phyloP scores from a whole-genome alignment of 345 rosid species.

The Dovyalis caffra region DNA sequence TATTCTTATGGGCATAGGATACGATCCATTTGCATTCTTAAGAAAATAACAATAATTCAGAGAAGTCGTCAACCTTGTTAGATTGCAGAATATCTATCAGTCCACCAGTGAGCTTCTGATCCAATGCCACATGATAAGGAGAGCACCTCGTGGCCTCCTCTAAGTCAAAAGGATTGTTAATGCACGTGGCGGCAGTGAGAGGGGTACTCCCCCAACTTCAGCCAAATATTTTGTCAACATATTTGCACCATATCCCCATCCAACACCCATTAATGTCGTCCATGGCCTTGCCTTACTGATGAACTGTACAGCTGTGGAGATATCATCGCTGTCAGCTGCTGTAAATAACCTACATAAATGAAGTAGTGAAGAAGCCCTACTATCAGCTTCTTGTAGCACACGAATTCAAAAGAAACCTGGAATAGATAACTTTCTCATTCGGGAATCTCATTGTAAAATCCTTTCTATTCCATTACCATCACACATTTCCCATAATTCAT shows the following conservation, averaged over 20 bases:
- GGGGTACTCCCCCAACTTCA: constrained; percentile 83
- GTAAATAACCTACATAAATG: constrained; percentile 82
- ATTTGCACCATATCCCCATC: constrained; percentile 90
- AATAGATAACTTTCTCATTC: constrained; percentile 6
- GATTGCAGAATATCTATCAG: constrained; percentile 65
- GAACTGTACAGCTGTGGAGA: constrained; percentile 69
- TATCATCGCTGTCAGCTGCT: constrained; percentile 97
- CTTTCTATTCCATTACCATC: constrained; percentile 6
- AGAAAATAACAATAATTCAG: background rate
- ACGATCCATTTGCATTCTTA: constrained; percentile 1
- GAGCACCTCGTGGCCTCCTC: constrained; percentile 76
- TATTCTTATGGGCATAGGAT: background rate
- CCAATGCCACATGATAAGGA: constrained; percentile 46
- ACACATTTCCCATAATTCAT: background rate
- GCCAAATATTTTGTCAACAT: constrained; percentile 87
- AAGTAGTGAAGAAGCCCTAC: constrained; percentile 39
- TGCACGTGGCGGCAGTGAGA: constrained; percentile 81
- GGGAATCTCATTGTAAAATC: background rate
- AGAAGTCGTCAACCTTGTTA: constrained; percentile 64
- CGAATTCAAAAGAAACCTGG: background rate
- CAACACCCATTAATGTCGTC: constrained; percentile 81
- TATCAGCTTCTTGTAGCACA: constrained; percentile 16
- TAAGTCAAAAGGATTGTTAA: constrained; percentile 89
- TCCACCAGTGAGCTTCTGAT: constrained; percentile 67
- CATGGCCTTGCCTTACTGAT: constrained; percentile 83